Base-by-base conservation (phyloP, 2,329 filamentous ascomycete species). In the Hypomyces perniciosus region DNA sequence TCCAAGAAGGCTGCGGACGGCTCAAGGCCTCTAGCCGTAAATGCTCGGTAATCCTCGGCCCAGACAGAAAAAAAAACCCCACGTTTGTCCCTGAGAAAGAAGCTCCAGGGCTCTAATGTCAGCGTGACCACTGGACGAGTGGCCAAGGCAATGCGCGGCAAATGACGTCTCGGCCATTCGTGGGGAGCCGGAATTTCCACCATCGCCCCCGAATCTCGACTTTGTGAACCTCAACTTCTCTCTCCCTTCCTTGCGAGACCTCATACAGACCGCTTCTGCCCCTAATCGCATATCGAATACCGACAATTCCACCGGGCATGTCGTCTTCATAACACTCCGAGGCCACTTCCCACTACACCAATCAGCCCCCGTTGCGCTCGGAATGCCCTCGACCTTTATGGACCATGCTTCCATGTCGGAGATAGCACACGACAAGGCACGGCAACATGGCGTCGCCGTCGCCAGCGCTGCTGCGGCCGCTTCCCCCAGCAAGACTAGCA, bases 361-460 rank as follows among this genome's bases (percentile, higher is more conserved):
- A 34, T 35, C 28, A 38, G 46, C 26, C 41, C 42, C 41, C 29
- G 50, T 26, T 27, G 7, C 39, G 5, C 49, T 50, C 51, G 75
- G 72, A 70, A 81, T 81, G 77, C 73, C 79, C 70, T 71, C 74
- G 65, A 72, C 75, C 61, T 68, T 76, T 61, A 67, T 75, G 64
- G 76, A 77, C 65, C 71, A 85, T 82, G 78, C 73, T 68, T 72
- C 80, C 63, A 74, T 80, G 74, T 72, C 81, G 65, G 77, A 77
- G 59, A 68, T 73, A 62, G 67, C 73, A 62, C 68, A 62, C 57
- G 64, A 65, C 49, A 60, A 59, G 39, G 54, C 63, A 12, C 64
- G 62, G 38, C 65, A 61, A 45, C 63, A 64, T 55, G 54, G 51
- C 54, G 56, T 54, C 46, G 47, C 61, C 40, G 57, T 51, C 20